phyloP scores from a whole-genome alignment of 2,329 filamentous ascomycete genomes.

The Sphaerostilbella broomeana region DNA sequence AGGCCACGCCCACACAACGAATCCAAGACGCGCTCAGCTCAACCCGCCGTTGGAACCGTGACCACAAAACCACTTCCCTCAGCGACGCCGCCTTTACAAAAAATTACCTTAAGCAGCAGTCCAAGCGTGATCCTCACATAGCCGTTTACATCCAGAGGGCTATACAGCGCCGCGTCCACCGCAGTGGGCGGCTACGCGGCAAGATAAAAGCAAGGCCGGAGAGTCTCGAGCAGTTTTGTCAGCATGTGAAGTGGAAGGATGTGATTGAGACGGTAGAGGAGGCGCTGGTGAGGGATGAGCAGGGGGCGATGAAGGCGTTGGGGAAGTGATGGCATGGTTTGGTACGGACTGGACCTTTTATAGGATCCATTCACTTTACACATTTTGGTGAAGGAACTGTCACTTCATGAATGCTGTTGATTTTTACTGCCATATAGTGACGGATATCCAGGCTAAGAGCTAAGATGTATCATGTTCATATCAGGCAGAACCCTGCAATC shows the following conservation, averaged over 20 bases:
- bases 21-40: constrained; percentile 31
- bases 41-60: constrained; percentile 33
- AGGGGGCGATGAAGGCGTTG: constrained; percentile 18
- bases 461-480: no score
- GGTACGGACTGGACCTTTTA: no score
- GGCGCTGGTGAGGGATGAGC: constrained; percentile 23
- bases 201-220: constrained; percentile 17
- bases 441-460: no score
- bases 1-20: constrained; percentile 17
- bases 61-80: constrained; percentile 29
- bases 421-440: no score
- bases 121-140: constrained; percentile 28
- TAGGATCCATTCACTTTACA: no score
- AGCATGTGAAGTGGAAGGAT: constrained; percentile 26
- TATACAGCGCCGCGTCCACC: constrained; percentile 22
- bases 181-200: constrained; percentile 6
- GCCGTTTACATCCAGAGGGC: constrained; percentile 29
- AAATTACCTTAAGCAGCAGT: constrained; percentile 31
- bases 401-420: no score
- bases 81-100: constrained; percentile 25
- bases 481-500: no score
- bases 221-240: constrained; percentile 29
- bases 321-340: no score
- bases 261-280: constrained; percentile 28
- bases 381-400: no score